Conservation (phyloP, 2,329 filamentous ascomycete species). For the Cladosporium sp. region DNA sequence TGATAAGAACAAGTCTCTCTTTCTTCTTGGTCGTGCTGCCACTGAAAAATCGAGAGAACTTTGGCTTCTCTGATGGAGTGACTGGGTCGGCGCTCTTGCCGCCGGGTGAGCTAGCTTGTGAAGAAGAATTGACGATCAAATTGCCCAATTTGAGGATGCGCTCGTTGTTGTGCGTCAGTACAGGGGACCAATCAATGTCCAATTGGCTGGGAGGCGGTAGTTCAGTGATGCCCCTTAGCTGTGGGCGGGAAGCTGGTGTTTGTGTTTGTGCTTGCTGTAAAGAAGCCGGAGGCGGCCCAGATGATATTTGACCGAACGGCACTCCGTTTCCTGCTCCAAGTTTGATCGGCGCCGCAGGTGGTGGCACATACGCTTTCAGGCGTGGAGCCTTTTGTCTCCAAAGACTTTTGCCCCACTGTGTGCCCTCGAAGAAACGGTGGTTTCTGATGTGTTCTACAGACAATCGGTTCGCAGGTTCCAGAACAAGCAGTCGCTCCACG, state of each 20-base stretch:
- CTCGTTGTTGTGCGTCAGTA: conserved; percentile 85
- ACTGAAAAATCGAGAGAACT: conserved; percentile 89
- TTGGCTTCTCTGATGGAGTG: conserved; percentile 56
- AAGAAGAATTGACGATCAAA: conserved; percentile 74
- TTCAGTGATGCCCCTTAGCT: conserved; percentile 84
- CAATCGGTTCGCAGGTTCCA: conserved; percentile 78
- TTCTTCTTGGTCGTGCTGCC: conserved; percentile 88
- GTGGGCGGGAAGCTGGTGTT: conserved; percentile 46
- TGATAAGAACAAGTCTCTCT: conserved; percentile 90
- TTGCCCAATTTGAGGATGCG: conserved; percentile 93
- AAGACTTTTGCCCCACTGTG: conserved; percentile 74
- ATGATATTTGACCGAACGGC: conserved; percentile 33
- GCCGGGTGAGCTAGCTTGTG: conserved; percentile 69
- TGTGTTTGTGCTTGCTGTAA: conserved; percentile 9
- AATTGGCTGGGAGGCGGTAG: conserved; percentile 93
- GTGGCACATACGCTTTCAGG: conserved; percentile 77
- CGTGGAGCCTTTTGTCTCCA: conserved; percentile 90
- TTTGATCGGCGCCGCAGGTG: conserved; percentile 35
- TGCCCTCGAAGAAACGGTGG: conserved; percentile 88
- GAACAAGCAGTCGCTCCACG: conserved; percentile 81
- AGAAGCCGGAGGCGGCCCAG: conserved; percentile 18
- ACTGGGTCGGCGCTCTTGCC: conserved; percentile 67
- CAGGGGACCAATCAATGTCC: conserved; percentile 97
- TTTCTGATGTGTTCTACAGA: conserved; percentile 96
- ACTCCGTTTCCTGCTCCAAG: conserved; percentile 22